phyloP scores from a whole-genome alignment of 371 early-diverging fungal genomes.

The Lichtheimia corymbifera region DNA sequence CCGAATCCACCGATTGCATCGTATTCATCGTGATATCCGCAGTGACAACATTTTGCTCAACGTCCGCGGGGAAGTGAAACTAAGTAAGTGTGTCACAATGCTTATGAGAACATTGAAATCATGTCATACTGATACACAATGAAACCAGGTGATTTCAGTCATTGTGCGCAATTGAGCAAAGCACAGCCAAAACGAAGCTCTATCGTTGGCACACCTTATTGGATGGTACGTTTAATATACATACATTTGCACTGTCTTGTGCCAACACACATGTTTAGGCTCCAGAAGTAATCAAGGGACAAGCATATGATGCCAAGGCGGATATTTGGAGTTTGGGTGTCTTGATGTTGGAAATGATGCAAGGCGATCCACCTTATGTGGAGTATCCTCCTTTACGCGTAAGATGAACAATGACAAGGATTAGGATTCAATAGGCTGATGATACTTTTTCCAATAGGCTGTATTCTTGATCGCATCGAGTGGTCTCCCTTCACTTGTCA shows the following conservation, averaged over 20 bases:
- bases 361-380: slow-evolving; percentile 76
- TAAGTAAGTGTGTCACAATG: slow-evolving; percentile 32
- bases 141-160: slow-evolving; percentile 69
- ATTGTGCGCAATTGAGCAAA: slow-evolving; percentile 65
- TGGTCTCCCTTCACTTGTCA: slow-evolving; percentile 55
- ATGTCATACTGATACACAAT: slow-evolving; percentile 38
- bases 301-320: slow-evolving; percentile 76
- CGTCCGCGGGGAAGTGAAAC: slow-evolving; percentile 69
- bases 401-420: slow-evolving; percentile 12
- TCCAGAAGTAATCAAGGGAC: slow-evolving; percentile 87
- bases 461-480: slow-evolving; percentile 65
- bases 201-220: slow-evolving; percentile 82
- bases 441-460: slow-evolving; percentile 40
- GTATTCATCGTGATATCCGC: slow-evolving; percentile 95
- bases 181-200: slow-evolving; percentile 65
- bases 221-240: slow-evolving; percentile 67
- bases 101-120: slow-evolving; percentile 55
- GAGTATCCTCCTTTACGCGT: slow-evolving; percentile 64
- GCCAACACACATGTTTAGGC: slow-evolving; percentile 38
- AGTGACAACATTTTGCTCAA: slow-evolving; percentile 81
- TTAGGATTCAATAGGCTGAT: background rate
- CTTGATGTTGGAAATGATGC: slow-evolving; percentile 80
- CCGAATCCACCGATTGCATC: slow-evolving; percentile 85
- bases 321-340: slow-evolving; percentile 91
- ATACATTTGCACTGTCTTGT: no score